These are phyloP conservation scores for Penicillium crustosum DNA, from an alignment of 2,329 filamentous ascomycete genomes.

Conservation along the genomic window DNA sequence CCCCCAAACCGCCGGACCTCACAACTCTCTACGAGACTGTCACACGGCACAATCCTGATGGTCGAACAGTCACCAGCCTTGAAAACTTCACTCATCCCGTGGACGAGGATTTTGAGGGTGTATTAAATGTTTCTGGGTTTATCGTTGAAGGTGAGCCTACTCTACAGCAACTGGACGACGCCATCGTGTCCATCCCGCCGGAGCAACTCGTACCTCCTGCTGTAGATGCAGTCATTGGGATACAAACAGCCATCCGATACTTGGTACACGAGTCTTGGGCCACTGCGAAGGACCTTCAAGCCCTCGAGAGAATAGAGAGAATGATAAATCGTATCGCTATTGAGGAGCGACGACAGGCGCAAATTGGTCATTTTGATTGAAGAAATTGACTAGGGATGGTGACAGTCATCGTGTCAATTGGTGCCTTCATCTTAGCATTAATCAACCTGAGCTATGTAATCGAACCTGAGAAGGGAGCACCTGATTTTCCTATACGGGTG, in stretches of 20 bases:
- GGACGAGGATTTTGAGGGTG: not conserved
- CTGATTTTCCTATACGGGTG: no score
- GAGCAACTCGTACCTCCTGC: constrained; percentile 1
- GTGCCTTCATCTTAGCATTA: no score
- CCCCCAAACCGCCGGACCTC: constrained; percentile 4
- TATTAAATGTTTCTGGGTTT: not conserved
- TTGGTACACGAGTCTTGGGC: constrained; percentile 5
- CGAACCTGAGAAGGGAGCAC: no score
- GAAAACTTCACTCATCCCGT: constrained; percentile 5
- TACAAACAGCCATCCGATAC: constrained; percentile 11
- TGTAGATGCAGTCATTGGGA: not conserved
- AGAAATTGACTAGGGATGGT: no score
- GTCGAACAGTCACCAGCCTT: not conserved
- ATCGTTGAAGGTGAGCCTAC: not conserved
- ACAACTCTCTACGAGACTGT: constrained; percentile 4
- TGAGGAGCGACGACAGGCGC: not conserved
- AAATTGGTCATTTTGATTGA: not conserved
- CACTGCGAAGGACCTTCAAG: constrained; percentile 1
- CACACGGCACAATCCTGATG: not conserved
- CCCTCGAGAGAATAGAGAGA: constrained; percentile 3
- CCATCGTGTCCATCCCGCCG: not conserved
- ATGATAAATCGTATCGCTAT: not conserved
- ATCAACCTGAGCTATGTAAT: no score
- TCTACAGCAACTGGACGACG: constrained; percentile 2
- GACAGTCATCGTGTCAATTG: no score